Evolutionary conservation across 805 yeast species (phyloP), one percentile per base, ranked within the genome.

Genomic region (Sugiyamaella marilandica): DNA sequence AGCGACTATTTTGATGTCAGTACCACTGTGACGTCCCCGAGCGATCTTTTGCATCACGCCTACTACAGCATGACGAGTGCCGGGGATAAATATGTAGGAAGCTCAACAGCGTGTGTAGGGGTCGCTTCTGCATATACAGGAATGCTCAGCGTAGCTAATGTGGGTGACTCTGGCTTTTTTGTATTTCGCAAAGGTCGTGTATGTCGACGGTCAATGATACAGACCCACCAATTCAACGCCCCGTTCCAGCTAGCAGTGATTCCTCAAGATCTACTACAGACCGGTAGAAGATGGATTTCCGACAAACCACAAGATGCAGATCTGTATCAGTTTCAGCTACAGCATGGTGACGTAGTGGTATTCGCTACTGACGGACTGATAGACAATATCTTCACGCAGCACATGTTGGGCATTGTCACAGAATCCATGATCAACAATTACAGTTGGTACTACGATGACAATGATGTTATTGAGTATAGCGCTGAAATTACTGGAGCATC

Each of bases 131-230:
- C 82, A 0, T 73, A 74, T 8, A 70, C 77, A 10, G 83, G 83
- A 31, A 58, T 57, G 9, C 65, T 92, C 35, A 70, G 73, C 41
- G 84, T 88, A 0, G 84, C 92, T 8, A 92, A 94, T 63, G 70
- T 92, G 50, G 99, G 99, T 10, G 99, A 92, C 68, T 90, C 97
- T 4, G 94, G 97, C 85, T 87, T 88, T 67, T 91, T 95, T 14
- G 80, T 91, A 2, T 86, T 90, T 65, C 75, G 99, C 58, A 72
- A 81, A 53, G 74, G 75, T 52, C 72, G 78, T 61, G 72, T 90
- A 45, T 74, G 85, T 1, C 69, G 78, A 37, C 83, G 85, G 61
- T 86, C 96, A 0, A 74, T 74, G 56, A 83, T 85, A 57, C 97
- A 90, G 73, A 82, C 89, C 1, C 92, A 88, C 62, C 87, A 82